Evolutionary conservation across 495 filamentous ascomycete genomes (phyloP).

Genomic region (Xeromyces bisporus): DNA sequence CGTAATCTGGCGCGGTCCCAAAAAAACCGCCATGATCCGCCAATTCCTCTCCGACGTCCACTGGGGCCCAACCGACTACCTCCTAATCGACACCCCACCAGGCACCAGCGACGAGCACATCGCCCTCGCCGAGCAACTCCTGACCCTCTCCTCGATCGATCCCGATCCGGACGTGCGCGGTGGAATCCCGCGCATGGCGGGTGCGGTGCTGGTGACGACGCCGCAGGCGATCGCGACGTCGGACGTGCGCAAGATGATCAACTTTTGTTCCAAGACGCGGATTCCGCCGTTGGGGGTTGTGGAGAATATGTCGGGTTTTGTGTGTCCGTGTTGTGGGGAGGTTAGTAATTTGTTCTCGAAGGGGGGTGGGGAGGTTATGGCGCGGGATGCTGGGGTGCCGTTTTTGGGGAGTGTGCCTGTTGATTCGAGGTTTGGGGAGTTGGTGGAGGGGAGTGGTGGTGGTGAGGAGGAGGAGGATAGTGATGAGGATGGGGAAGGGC

Average conservation of each 20-base stretch:
- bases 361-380: constrained; percentile 84
- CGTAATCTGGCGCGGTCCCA: constrained; percentile 92
- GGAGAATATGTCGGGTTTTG: constrained; percentile 96
- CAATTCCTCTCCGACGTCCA: constrained; percentile 85
- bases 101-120: constrained; percentile 98
- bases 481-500: constrained; percentile 13
- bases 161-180: constrained; percentile 6
- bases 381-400: constrained; percentile 59
- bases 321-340: constrained; percentile 88
- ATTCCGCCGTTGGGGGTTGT: constrained; percentile 74
- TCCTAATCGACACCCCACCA: constrained; percentile 90
- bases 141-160: constrained; percentile 31
- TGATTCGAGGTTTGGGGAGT: constrained; percentile 52
- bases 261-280: constrained; percentile 80
- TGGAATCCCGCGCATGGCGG: constrained; percentile 36
- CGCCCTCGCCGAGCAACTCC: constrained; percentile 70
- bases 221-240: constrained; percentile 86
- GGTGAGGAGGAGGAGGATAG: constrained; percentile 12
- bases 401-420: constrained; percentile 84
- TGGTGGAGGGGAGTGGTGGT: constrained; percentile 45
- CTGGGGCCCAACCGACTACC: constrained; percentile 78
- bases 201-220: constrained; percentile 89
- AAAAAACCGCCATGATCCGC: constrained; percentile 97
- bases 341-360: constrained; percentile 83
- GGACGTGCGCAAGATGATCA: constrained; percentile 90